phyloP scores from a whole-genome alignment of 2,329 filamentous ascomycete genomes.

The Nectriaceae sp. region DNA sequence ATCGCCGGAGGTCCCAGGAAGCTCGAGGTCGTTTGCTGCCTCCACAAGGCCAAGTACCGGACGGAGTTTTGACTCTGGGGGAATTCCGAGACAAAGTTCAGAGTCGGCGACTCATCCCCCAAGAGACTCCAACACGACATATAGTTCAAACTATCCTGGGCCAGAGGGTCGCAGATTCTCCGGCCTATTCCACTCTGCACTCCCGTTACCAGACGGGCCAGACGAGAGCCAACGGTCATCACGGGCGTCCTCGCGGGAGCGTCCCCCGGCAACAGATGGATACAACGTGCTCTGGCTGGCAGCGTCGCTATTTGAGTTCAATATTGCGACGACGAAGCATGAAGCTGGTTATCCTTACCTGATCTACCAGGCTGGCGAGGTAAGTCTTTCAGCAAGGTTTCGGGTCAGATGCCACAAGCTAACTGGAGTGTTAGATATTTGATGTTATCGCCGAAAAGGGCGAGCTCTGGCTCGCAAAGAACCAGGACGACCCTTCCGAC shows the following conservation, averaged over 20 bases:
- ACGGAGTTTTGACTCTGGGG: slow-evolving; percentile 58
- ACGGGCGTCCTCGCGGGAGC: slow-evolving; percentile 61
- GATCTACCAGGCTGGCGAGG: slow-evolving; percentile 92
- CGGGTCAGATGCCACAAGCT: too few relatives aligned
- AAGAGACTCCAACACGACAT: slow-evolving; percentile 58
- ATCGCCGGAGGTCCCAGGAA: slow-evolving; percentile 53
- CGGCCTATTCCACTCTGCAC: slow-evolving; percentile 82
- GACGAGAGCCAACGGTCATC: slow-evolving; percentile 57
- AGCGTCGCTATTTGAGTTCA: slow-evolving; percentile 94
- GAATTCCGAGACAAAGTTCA: slow-evolving; percentile 51
- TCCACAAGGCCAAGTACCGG: slow-evolving; percentile 59
- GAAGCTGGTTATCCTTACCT: slow-evolving; percentile 96
- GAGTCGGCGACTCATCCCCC: slow-evolving; percentile 49
- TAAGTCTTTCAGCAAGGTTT: too few relatives aligned
- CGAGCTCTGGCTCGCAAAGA: slow-evolving; percentile 95
- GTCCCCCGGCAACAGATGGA: slow-evolving; percentile 52
- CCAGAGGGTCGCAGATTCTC: slow-evolving; percentile 62
- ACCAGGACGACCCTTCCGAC: slow-evolving; percentile 83
- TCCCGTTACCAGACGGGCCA: slow-evolving; percentile 73
- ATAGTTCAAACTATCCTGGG: slow-evolving; percentile 49
- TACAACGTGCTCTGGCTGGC: slow-evolving; percentile 86
- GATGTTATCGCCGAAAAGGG: slow-evolving; percentile 95
- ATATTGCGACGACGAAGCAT: slow-evolving; percentile 87
- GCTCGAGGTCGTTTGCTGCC: slow-evolving; percentile 49
- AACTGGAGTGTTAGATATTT: slow-evolving; percentile 60